phyloP scores from a whole-genome alignment of 306 rosid species.

The Leucaena leucocephala region DNA sequence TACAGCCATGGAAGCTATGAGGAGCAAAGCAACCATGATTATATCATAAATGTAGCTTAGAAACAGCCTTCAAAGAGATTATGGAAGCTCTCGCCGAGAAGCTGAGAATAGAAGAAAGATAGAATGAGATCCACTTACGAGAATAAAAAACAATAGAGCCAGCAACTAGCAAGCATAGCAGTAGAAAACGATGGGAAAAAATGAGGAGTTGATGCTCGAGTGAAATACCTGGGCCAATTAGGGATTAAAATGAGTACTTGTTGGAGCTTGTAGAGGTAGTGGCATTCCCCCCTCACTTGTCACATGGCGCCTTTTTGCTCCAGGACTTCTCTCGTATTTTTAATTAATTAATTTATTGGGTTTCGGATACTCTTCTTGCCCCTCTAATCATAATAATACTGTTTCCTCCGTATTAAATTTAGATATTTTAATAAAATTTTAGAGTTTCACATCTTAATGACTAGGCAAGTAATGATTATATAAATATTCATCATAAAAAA shows the following conservation, averaged over 20 bases:
- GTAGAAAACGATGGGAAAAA: neutral
- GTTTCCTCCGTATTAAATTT: too few species aligned
- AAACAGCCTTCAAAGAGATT: neutral
- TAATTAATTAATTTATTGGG: neutral
- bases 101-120: neutral
- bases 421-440: too few species aligned
- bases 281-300: slow-evolving; percentile 32
- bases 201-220: neutral
- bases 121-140: slow-evolving; percentile 29
- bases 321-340: neutral
- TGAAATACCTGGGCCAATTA: slow-evolving; percentile 33
- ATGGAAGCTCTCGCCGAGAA: neutral
- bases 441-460: too few species aligned
- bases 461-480: too few species aligned
- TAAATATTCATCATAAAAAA: too few species aligned
- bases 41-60: slow-evolving; percentile 19
- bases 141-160: neutral
- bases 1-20: slow-evolving; percentile 5
- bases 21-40: neutral
- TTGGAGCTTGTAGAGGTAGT: neutral
- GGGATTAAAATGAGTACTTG: slow-evolving; percentile 24
- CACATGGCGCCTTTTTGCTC: neutral
- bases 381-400: too few species aligned
- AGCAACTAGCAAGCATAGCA: neutral
- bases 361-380: neutral